Percentiles rank a stretch among this genome's conserved stretches.
These are phyloP conservation scores for Spathaspora passalidarum DNA, from an alignment of 805 yeast species.

Conservation along the genomic window DNA sequence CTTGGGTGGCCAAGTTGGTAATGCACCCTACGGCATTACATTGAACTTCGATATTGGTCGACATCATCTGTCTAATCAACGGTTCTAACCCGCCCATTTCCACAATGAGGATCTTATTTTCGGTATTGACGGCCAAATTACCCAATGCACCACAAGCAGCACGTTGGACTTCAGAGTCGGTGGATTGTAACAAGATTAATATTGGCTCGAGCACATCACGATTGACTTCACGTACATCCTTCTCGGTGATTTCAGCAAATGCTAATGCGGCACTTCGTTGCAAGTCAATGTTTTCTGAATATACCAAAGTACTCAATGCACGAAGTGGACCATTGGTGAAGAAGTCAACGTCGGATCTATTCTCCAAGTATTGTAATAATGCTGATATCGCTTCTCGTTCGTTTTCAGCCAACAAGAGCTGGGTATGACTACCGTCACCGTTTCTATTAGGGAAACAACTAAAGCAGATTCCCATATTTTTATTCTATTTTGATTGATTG, in stretches of 20 bases:
- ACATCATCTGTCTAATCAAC: slow-evolving; percentile 94
- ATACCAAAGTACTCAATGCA: slow-evolving; percentile 88
- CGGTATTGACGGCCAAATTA: slow-evolving; percentile 95
- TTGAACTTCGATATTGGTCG: slow-evolving; percentile 95
- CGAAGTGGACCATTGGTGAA: slow-evolving; percentile 82
- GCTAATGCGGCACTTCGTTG: slow-evolving; percentile 98
- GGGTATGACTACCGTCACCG: slow-evolving; percentile 65
- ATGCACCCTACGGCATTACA: slow-evolving; percentile 99
- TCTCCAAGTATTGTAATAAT: slow-evolving; percentile 82
- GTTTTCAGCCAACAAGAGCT: slow-evolving; percentile 80
- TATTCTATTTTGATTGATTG: slow-evolving; percentile 1
- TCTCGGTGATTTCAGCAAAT: slow-evolving; percentile 97
- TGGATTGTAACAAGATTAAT: slow-evolving; percentile 75
- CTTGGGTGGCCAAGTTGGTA: slow-evolving; percentile 96
- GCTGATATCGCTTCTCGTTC: slow-evolving; percentile 96
- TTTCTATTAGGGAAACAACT: slow-evolving; percentile 41
- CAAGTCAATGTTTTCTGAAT: slow-evolving; percentile 90
- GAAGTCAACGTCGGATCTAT: slow-evolving; percentile 83
- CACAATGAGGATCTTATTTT: slow-evolving; percentile 87
- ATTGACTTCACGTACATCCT: slow-evolving; percentile 86
- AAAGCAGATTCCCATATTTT: slow-evolving; percentile 40
- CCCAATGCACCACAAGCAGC: slow-evolving; percentile 99
- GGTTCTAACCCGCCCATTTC: slow-evolving; percentile 99
- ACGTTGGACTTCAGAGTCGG: slow-evolving; percentile 93
- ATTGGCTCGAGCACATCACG: slow-evolving; percentile 94